These are phyloP conservation scores for Lotmaria passim DNA, from an alignment of 208 protist genomes.

Conservation along the genomic window DNA sequence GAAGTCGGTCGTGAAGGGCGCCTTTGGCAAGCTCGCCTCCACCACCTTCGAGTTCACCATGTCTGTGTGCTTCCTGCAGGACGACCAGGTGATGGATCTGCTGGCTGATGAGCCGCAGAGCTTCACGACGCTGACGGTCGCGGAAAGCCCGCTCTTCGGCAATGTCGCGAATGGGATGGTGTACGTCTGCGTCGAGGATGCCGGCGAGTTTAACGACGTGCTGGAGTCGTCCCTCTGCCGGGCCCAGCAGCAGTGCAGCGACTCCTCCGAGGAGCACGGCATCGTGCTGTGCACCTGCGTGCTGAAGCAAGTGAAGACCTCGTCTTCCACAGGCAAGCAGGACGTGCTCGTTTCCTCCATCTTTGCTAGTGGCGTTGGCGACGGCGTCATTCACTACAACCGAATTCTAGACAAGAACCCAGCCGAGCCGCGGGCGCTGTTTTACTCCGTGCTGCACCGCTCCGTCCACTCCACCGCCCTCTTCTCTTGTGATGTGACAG, in stretches of 20 bases:
- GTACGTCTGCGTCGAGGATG: constrained; percentile 61
- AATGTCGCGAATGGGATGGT: constrained; percentile 67
- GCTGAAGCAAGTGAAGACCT: constrained; percentile 66
- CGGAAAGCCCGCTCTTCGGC: constrained; percentile 74
- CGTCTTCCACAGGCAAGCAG: constrained; percentile 36
- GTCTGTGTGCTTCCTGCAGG: constrained; percentile 69
- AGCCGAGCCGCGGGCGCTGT: constrained; percentile 74
- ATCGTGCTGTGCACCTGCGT: constrained; percentile 72
- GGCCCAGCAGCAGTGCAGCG: constrained; percentile 25
- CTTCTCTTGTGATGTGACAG: constrained; percentile 41
- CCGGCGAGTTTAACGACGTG: constrained; percentile 66
- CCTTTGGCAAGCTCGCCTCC: constrained; percentile 47
- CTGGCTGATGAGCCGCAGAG: constrained; percentile 39
- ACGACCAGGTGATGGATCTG: constrained; percentile 77
- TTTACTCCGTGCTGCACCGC: constrained; percentile 76
- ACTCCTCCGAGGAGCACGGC: constrained; percentile 49
- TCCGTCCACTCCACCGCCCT: constrained; percentile 58
- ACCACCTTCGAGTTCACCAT: constrained; percentile 48
- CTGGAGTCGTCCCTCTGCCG: constrained; percentile 48
- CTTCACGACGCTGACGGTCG: constrained; percentile 57
- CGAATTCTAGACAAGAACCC: constrained; percentile 87
- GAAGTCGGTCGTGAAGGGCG: constrained; percentile 54
- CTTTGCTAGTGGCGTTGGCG: constrained; percentile 69
- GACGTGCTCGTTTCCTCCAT: constrained; percentile 78
- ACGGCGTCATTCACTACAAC: constrained; percentile 77